Conservation (phyloP, 1,284 basidiomycete genomes). For the Crocinoboletus sp. region DNA sequence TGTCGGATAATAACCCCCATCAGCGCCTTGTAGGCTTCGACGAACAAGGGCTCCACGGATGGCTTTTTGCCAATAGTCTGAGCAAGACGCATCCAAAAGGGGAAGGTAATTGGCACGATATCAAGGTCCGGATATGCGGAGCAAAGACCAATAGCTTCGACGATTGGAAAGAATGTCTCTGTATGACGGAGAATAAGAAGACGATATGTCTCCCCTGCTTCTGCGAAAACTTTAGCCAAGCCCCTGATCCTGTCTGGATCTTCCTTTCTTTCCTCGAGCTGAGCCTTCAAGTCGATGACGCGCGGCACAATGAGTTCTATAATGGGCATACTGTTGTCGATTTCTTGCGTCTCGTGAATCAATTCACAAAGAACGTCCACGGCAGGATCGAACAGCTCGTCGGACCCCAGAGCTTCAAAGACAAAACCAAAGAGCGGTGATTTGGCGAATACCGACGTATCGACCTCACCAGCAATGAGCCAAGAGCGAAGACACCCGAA, state of each 20-base stretch:
- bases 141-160: slow-evolving; percentile 93
- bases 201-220: slow-evolving; percentile 96
- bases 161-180: slow-evolving; percentile 88
- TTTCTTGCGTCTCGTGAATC: slow-evolving; percentile 98
- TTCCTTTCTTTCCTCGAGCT: slow-evolving; percentile 57
- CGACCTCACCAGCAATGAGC: slow-evolving; percentile 86
- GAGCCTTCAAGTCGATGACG: slow-evolving; percentile 68
- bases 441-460: slow-evolving; percentile 59
- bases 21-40: slow-evolving; percentile 80
- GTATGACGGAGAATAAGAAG: slow-evolving; percentile 87
- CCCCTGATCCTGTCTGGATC: slow-evolving; percentile 91
- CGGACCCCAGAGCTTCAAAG: slow-evolving; percentile 82
- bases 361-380: slow-evolving; percentile 93
- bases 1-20: slow-evolving; percentile 89
- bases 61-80: slow-evolving; percentile 76
- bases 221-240: slow-evolving; percentile 88
- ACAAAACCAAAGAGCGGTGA: slow-evolving; percentile 83
- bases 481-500: slow-evolving; percentile 87
- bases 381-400: slow-evolving; percentile 88
- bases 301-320: slow-evolving; percentile 86
- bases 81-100: slow-evolving; percentile 96
- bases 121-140: slow-evolving; percentile 93
- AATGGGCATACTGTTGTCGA: slow-evolving; percentile 89
- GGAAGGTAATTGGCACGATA: slow-evolving; percentile 97
- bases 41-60: slow-evolving; percentile 64